These are phyloP conservation scores for Vanrija sp. DNA, from an alignment of 1,284 basidiomycete genomes.

Conservation along the genomic window DNA sequence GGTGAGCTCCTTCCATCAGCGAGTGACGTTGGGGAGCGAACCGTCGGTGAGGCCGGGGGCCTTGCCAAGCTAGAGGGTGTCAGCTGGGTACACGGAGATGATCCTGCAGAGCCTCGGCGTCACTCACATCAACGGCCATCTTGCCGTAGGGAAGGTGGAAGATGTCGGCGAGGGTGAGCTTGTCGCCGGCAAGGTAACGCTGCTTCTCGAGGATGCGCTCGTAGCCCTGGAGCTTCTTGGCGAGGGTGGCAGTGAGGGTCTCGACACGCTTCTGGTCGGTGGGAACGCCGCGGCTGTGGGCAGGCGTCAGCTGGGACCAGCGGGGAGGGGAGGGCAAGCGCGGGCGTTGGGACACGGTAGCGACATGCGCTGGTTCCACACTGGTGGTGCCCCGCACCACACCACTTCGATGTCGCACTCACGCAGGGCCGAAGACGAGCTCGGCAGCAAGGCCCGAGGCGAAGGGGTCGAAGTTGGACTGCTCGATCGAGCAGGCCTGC, in stretches of 20 bases:
- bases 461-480: constrained; percentile 55
- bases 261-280: constrained; percentile 45
- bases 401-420: too few species aligned
- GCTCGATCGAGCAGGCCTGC: constrained; percentile 57
- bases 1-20: constrained; percentile 32
- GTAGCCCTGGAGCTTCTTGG: constrained; percentile 53
- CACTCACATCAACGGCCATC: constrained; percentile 3
- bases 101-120: background rate
- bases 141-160: constrained; percentile 56
- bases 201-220: constrained; percentile 56
- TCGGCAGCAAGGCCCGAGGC: constrained; percentile 50
- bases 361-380: too few species aligned
- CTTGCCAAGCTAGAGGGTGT: constrained; percentile 6
- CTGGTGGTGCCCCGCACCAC: too few species aligned
- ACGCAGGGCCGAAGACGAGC: constrained; percentile 46
- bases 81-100: background rate
- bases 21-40: constrained; percentile 26
- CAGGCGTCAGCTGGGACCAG: background rate
- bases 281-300: background rate
- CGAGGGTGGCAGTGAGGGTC: constrained; percentile 38
- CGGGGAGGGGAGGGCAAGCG: background rate
- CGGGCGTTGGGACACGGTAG: too few species aligned
- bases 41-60: constrained; percentile 27
- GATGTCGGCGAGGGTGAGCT: constrained; percentile 57
- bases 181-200: constrained; percentile 56